A percentile compares a stretch with the other conserved stretches of the same genome.
phyloP scores from a whole-genome alignment of 2,329 filamentous ascomycete species.

The Epichloe coenophiala region DNA sequence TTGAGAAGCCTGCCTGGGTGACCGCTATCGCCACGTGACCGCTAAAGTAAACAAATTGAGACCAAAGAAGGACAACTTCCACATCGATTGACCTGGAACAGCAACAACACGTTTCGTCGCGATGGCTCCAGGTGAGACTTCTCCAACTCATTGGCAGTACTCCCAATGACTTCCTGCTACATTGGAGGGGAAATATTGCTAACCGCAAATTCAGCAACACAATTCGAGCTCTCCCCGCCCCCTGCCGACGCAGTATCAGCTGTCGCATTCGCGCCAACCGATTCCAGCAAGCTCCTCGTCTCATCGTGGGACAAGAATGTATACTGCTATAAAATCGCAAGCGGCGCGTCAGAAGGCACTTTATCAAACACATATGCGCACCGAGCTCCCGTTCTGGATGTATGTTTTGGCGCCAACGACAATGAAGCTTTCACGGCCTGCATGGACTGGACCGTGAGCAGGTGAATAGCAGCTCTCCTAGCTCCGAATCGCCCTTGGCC shows the following conservation, averaged over 20 bases:
- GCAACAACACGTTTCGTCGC: constrained; percentile 1
- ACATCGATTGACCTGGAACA: background rate
- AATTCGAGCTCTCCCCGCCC: constrained; percentile 72
- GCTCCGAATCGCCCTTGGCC: background rate
- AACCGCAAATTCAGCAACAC: constrained; percentile 36
- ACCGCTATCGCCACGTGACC: constrained; percentile 22
- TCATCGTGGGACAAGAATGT: constrained; percentile 90
- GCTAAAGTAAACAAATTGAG: constrained; percentile 22
- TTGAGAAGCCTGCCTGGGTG: background rate
- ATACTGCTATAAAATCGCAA: constrained; percentile 70
- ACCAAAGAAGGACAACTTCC: constrained; percentile 1
- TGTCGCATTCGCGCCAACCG: constrained; percentile 68
- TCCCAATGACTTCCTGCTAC: background rate
- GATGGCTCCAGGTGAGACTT: constrained; percentile 29
- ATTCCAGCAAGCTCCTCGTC: constrained; percentile 67
- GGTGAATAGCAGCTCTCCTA: constrained; percentile 27
- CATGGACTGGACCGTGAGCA: constrained; percentile 75
- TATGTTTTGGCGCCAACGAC: constrained; percentile 77
- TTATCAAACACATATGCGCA: constrained; percentile 66
- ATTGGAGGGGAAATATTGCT: background rate
- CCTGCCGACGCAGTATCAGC: constrained; percentile 81
- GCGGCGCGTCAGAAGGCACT: constrained; percentile 36
- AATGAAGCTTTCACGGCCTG: constrained; percentile 76
- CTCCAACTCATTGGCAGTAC: background rate
- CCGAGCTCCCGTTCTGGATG: constrained; percentile 74